These are phyloP conservation scores for Baorangia bicolor DNA, from an alignment of 768 basidiomycete species.

Conservation along the genomic window DNA sequence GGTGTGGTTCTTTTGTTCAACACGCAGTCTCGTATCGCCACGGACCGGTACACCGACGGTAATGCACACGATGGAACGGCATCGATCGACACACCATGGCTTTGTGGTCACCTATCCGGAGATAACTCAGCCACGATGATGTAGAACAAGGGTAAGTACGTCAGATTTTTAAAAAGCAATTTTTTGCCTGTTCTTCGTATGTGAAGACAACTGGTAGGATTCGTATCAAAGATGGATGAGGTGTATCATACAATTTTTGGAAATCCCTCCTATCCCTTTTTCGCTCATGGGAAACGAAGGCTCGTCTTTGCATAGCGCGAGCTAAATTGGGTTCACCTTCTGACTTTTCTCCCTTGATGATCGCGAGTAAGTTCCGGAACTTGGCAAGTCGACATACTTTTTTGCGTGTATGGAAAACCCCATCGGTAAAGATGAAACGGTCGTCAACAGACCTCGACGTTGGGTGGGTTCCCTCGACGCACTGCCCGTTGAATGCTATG, in stretches of 20 bases:
- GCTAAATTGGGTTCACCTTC: neutral
- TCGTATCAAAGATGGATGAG: neutral
- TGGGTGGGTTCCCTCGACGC: neutral
- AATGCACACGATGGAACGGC: neutral
- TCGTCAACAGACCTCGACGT: neutral
- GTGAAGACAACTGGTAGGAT: neutral
- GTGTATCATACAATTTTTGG: neutral
- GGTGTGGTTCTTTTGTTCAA: neutral
- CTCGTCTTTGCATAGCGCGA: neutral
- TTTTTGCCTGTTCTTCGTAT: neutral
- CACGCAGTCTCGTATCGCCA: neutral
- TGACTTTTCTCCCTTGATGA: constrained; percentile 16
- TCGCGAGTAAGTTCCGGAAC: constrained; percentile 1
- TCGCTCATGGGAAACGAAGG: neutral
- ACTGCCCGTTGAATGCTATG: neutral
- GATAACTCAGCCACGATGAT: neutral
- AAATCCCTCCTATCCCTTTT: neutral
- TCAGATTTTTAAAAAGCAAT: neutral
- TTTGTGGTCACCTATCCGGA: neutral
- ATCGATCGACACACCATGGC: neutral
- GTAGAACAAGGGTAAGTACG: neutral
- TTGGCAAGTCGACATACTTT: neutral
- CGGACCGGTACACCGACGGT: neutral
- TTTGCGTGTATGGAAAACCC: neutral
- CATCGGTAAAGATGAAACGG: neutral